These are phyloP conservation scores for Diaporthe australafricana DNA, from an alignment of 2,329 filamentous ascomycete species.

Conservation along the genomic window DNA sequence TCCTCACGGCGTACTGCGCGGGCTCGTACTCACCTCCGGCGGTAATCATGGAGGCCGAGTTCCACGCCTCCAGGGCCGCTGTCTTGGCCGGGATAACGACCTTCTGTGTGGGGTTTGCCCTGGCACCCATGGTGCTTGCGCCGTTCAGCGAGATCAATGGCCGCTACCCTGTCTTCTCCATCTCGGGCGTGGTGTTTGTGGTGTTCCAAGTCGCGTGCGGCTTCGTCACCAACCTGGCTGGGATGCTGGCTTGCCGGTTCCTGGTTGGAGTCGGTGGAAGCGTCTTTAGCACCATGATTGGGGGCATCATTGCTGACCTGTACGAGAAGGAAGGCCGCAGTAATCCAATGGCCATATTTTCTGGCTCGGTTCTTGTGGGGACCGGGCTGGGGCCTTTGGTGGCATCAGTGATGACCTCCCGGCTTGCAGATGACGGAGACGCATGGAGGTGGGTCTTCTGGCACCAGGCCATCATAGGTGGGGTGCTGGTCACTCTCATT, in stretches of 20 bases:
- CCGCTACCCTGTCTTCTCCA: slow-evolving; percentile 83
- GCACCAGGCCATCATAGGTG: slow-evolving; percentile 80
- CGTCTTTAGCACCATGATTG: slow-evolving; percentile 88
- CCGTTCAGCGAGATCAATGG: slow-evolving; percentile 92
- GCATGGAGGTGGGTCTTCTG: slow-evolving; percentile 91
- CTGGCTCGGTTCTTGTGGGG: slow-evolving; percentile 80
- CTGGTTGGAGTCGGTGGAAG: slow-evolving; percentile 82
- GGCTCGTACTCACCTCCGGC: slow-evolving; percentile 82
- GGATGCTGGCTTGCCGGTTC: slow-evolving; percentile 81
- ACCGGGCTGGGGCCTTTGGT: slow-evolving; percentile 84
- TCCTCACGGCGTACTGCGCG: slow-evolving; percentile 82
- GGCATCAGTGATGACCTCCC: slow-evolving; percentile 75
- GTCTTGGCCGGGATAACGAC: slow-evolving; percentile 82
- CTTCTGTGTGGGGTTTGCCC: slow-evolving; percentile 83
- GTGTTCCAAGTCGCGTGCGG: slow-evolving; percentile 79
- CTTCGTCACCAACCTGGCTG: slow-evolving; percentile 74
- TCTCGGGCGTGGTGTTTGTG: slow-evolving; percentile 78
- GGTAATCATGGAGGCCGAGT: slow-evolving; percentile 72
- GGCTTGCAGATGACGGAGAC: slow-evolving; percentile 52
- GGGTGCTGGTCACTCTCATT: slow-evolving; percentile 72
- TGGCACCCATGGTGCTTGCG: slow-evolving; percentile 88
- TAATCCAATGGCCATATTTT: slow-evolving; percentile 90
- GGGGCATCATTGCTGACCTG: slow-evolving; percentile 90
- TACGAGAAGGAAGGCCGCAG: slow-evolving; percentile 84
- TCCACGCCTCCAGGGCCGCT: slow-evolving; percentile 73